These are phyloP conservation scores for Neurospora tetrasperma DNA, from an alignment of 495 filamentous ascomycete species.

Conservation along the genomic window DNA sequence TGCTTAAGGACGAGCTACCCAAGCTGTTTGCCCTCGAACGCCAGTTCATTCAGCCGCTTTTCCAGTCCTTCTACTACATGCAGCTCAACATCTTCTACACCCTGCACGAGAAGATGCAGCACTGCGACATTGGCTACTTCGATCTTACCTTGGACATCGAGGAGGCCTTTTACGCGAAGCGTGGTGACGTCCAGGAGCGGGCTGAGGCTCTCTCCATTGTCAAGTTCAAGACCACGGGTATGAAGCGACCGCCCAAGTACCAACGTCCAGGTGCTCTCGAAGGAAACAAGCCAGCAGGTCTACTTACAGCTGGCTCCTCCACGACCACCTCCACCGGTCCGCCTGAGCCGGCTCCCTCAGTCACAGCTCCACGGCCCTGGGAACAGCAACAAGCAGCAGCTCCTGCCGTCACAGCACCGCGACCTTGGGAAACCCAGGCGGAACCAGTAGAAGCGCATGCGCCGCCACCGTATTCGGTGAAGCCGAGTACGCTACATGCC, in stretches of 20 bases:
- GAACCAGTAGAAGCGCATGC: slow-evolving; percentile 20
- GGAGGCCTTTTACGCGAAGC: slow-evolving; percentile 78
- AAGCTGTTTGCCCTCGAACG: slow-evolving; percentile 86
- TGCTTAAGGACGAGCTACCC: slow-evolving; percentile 91
- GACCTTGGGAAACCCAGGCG: slow-evolving; percentile 19
- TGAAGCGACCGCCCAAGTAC: slow-evolving; percentile 44
- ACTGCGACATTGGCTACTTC: slow-evolving; percentile 94
- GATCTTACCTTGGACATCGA: slow-evolving; percentile 83
- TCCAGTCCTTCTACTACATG: slow-evolving; percentile 99
- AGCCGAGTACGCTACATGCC: not conserved
- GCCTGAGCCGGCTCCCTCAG: slow-evolving; percentile 6
- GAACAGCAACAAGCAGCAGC: slow-evolving; percentile 2
- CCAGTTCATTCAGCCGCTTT: slow-evolving; percentile 93
- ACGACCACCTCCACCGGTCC: slow-evolving; percentile 12
- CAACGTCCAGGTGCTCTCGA: slow-evolving; percentile 29
- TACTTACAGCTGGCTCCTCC: slow-evolving; percentile 31
- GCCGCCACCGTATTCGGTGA: slow-evolving; percentile 49
- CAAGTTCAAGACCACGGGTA: slow-evolving; percentile 78
- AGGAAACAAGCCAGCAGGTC: slow-evolving; percentile 26
- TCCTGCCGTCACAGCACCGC: slow-evolving; percentile 1
- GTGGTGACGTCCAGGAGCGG: slow-evolving; percentile 72
- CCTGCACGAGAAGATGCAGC: slow-evolving; percentile 94
- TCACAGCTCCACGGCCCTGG: not conserved
- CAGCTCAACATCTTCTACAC: slow-evolving; percentile 99
- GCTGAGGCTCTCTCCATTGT: slow-evolving; percentile 74